These are phyloP conservation scores for Xylaria sp. DNA, from an alignment of 495 filamentous ascomycete species.

Conservation along the genomic window DNA sequence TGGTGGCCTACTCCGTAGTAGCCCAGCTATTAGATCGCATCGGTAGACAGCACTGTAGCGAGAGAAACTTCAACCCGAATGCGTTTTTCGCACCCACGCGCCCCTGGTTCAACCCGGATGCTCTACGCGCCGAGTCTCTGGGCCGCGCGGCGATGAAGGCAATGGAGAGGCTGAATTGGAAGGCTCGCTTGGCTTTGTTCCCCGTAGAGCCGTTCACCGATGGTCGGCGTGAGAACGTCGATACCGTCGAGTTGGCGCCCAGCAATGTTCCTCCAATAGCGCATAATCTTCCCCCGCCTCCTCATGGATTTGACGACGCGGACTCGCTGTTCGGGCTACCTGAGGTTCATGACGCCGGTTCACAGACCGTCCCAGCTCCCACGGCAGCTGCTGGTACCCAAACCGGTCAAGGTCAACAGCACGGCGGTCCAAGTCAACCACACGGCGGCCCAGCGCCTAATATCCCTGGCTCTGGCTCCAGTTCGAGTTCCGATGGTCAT, in stretches of 20 bases:
- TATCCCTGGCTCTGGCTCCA: background rate
- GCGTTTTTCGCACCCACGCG: background rate
- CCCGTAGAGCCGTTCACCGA: conserved; percentile 1
- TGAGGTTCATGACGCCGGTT: background rate
- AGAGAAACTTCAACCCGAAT: background rate
- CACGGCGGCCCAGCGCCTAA: too few species aligned
- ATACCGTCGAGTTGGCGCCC: background rate
- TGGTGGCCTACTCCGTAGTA: background rate
- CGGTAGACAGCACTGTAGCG: background rate
- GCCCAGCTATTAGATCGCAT: conserved; percentile 13
- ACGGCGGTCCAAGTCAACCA: too few species aligned
- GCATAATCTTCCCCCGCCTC: background rate
- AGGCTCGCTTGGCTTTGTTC: conserved; percentile 12
- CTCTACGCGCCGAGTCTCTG: conserved; percentile 22
- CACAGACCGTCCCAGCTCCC: background rate
- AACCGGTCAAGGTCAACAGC: background rate
- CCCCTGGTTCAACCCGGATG: conserved; percentile 17
- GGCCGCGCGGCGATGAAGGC: conserved; percentile 19
- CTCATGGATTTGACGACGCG: background rate
- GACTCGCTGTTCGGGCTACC: background rate
- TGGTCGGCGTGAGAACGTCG: background rate
- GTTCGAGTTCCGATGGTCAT: background rate
- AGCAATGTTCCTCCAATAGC: background rate
- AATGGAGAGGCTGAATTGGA: conserved; percentile 10
- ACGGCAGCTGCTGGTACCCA: background rate